These are phyloP conservation scores for Aaosphaeria arxii DNA, from an alignment of 2,329 filamentous ascomycete genomes.

Conservation along the genomic window DNA sequence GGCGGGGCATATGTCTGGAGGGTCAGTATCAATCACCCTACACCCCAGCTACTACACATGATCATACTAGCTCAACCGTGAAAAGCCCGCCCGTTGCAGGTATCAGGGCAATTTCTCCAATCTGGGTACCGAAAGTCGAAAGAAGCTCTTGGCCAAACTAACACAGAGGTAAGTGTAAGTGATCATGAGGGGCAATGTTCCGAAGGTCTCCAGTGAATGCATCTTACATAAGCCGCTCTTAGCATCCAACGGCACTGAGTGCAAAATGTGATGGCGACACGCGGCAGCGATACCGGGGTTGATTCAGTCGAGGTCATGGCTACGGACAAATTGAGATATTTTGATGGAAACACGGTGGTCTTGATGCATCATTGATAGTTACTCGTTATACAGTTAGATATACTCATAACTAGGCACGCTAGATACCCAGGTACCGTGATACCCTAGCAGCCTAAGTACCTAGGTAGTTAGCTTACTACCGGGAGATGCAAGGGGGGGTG, in stretches of 20 bases:
- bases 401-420: too few relatives aligned
- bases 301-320: neutral
- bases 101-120: conserved; percentile 85
- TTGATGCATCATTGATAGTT: too few relatives aligned
- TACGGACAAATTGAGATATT: too few relatives aligned
- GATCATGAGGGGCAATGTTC: neutral
- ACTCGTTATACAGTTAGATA: too few relatives aligned
- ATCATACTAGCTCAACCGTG: conserved; percentile 60
- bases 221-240: conserved; percentile 74
- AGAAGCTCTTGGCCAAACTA: conserved; percentile 94
- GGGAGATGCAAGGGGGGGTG: too few relatives aligned
- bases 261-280: conserved; percentile 86
- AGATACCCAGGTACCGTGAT: too few relatives aligned
- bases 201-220: neutral
- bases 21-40: neutral
- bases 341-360: too few relatives aligned
- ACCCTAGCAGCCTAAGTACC: too few relatives aligned
- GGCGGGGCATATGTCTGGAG: conserved; percentile 23
- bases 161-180: neutral
- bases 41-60: neutral
- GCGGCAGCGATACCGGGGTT: conserved; percentile 52
- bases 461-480: too few relatives aligned
- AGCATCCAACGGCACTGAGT: conserved; percentile 94
- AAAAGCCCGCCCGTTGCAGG: conserved; percentile 85
- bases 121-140: conserved; percentile 79